A percentile compares a stretch with the other conserved stretches of the same genome.
Conservation (phyloP, 805 yeast genomes). For the Priceomyces carsonii region DNA sequence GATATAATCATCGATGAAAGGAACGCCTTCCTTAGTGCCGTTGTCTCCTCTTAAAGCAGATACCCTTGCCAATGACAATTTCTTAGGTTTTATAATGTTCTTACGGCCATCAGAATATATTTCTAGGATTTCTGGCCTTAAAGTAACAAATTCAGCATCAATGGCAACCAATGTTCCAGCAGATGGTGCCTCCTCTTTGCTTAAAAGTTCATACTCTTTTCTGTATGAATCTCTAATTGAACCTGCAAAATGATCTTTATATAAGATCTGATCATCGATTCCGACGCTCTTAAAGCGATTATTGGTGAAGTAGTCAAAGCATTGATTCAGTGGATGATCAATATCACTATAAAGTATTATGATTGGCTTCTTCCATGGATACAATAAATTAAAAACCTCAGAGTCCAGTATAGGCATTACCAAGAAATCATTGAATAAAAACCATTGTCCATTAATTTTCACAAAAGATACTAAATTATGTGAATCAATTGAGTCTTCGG, state of each 20-base stretch:
- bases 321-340: constrained; percentile 30
- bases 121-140: constrained; percentile 78
- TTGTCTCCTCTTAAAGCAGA: constrained; percentile 78
- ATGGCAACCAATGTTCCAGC: constrained; percentile 83
- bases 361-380: constrained; percentile 84
- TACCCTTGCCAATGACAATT: constrained; percentile 79
- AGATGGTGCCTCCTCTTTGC: constrained; percentile 67
- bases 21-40: constrained; percentile 65
- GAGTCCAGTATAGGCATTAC: constrained; percentile 72
- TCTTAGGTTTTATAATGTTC: constrained; percentile 70
- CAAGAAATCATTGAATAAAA: constrained; percentile 85
- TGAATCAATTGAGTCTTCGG: constrained; percentile 35
- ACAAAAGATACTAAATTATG: constrained; percentile 65
- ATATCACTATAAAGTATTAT: constrained; percentile 61
- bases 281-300: constrained; percentile 18
- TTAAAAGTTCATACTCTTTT: constrained; percentile 68
- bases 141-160: constrained; percentile 93
- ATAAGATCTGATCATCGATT: constrained; percentile 65
- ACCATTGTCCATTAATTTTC: constrained; percentile 63
- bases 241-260: constrained; percentile 72
- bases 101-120: constrained; percentile 71
- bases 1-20: constrained; percentile 93
- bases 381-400: constrained; percentile 73
- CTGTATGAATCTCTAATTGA: constrained; percentile 59
- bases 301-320: constrained; percentile 37